These are phyloP conservation scores for Trifolium dubium DNA, from an alignment of 306 rosid species.

Conservation along the genomic window DNA sequence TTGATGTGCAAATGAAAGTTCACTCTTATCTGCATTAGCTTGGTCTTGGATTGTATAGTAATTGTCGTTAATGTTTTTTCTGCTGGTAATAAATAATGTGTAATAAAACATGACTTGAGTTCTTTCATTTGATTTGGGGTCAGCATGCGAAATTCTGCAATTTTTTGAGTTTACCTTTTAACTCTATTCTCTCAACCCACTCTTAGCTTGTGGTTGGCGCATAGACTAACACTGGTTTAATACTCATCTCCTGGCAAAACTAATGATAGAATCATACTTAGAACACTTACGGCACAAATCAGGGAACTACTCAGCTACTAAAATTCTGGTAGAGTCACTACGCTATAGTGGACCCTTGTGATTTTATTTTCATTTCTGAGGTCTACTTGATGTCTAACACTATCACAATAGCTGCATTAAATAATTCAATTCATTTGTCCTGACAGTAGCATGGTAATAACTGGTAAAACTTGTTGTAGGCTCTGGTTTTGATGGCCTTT, in stretches of 20 bases:
- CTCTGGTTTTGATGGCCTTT: slow-evolving; percentile 35
- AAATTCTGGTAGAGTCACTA: not conserved
- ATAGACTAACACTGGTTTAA: not conserved
- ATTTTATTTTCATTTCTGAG: too few relatives aligned
- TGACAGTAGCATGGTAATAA: slow-evolving; percentile 10
- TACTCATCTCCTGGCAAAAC: not conserved
- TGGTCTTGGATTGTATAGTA: slow-evolving; percentile 27
- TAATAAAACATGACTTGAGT: slow-evolving; percentile 16
- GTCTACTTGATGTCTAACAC: too few relatives aligned
- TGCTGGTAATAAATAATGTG: slow-evolving; percentile 3
- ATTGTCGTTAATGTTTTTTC: slow-evolving; percentile 4
- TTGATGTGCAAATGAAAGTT: slow-evolving; percentile 30
- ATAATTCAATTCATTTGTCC: not conserved
- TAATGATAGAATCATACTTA: not conserved
- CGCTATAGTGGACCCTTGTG: too few relatives aligned
- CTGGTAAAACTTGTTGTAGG: slow-evolving; percentile 26
- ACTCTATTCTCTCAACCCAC: slow-evolving; percentile 1
- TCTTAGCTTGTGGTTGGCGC: not conserved
- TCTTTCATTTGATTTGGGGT: slow-evolving; percentile 35
- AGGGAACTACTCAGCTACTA: not conserved
- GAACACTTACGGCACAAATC: not conserved
- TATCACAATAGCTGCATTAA: not conserved
- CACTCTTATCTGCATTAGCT: slow-evolving; percentile 22
- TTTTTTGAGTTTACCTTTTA: slow-evolving; percentile 24
- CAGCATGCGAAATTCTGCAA: slow-evolving; percentile 16